Evolutionary conservation across 306 rosid species (phyloP).

Genomic region (Neltuma alba): DNA sequence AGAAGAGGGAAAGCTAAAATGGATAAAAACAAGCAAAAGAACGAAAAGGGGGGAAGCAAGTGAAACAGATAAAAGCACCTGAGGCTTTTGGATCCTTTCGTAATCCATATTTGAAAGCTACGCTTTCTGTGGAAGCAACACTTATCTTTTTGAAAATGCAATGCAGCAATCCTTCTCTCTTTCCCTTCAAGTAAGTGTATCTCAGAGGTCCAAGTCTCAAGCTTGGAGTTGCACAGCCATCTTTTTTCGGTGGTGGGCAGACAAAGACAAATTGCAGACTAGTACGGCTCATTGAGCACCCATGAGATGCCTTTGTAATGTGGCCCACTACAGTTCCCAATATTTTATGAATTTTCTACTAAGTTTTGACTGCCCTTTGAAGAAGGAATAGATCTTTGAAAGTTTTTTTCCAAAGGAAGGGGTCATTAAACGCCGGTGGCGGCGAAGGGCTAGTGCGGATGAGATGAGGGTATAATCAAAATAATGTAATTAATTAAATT

Average conservation of each 20-base stretch:
- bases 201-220: slow-evolving; percentile 5
- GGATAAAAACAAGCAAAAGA: slow-evolving; percentile 8
- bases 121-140: slow-evolving; percentile 23
- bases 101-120: slow-evolving; percentile 69
- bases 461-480: too few relatives aligned
- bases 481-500: too few relatives aligned
- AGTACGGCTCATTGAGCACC: slow-evolving; percentile 24
- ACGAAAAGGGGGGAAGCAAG: neutral
- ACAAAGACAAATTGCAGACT: neutral
- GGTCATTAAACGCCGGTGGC: too few relatives aligned
- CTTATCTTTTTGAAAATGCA: slow-evolving; percentile 32
- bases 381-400: neutral
- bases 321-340: slow-evolving; percentile 24
- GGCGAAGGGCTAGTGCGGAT: too few relatives aligned
- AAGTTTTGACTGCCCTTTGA: neutral
- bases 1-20: slow-evolving; percentile 18
- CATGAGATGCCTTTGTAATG: slow-evolving; percentile 45
- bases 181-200: neutral
- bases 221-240: slow-evolving; percentile 23
- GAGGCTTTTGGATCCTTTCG: slow-evolving; percentile 92
- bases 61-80: slow-evolving; percentile 47
- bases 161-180: slow-evolving; percentile 5
- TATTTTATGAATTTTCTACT: neutral
- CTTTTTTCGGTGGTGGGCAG: neutral
- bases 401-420: too few relatives aligned